Evolutionary conservation across 2,329 filamentous ascomycete genomes (phyloP).

Genomic region (Cercospora janseana): DNA sequence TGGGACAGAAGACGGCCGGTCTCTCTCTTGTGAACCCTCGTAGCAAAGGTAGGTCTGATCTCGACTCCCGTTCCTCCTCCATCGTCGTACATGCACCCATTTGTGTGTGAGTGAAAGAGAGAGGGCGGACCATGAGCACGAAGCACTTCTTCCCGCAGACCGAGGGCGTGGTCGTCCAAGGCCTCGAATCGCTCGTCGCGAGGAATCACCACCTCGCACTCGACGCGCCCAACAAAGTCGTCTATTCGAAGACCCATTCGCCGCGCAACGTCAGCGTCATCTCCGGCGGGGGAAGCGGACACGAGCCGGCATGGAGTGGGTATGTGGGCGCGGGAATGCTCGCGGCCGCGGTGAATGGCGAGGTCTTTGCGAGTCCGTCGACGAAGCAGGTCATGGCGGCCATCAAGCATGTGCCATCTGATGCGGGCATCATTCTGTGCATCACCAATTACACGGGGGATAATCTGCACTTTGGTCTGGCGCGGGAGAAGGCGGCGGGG

Average conservation of each 20-base stretch:
- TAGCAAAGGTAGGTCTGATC: not conserved
- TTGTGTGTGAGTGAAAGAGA: not conserved
- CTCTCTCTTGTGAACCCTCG: not conserved
- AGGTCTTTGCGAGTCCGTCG: conserved; percentile 50
- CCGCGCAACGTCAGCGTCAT: conserved; percentile 47
- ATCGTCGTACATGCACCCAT: not conserved
- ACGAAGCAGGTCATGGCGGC: conserved; percentile 53
- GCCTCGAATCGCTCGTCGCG: conserved; percentile 48
- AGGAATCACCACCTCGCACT: conserved; percentile 47
- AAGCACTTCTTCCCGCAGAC: conserved; percentile 56
- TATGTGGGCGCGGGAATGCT: conserved; percentile 52
- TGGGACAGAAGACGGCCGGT: too few relatives aligned
- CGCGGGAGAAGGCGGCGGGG: conserved; percentile 48
- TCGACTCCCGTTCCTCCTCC: not conserved
- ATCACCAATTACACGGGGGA: conserved; percentile 54
- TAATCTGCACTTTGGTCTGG: conserved; percentile 51
- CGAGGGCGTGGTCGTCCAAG: conserved; percentile 51
- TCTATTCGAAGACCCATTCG: conserved; percentile 48
- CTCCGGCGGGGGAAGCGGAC: conserved; percentile 49
- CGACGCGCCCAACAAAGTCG: conserved; percentile 49
- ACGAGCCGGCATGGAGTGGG: conserved; percentile 51
- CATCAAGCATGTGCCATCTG: conserved; percentile 47
- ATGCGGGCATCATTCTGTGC: conserved; percentile 49
- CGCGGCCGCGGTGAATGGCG: conserved; percentile 48
- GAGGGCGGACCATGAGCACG: conserved; percentile 45